Evolutionary conservation across 2,329 filamentous ascomycete genomes (phyloP).

Genomic region (Sporothrix curviconia): DNA sequence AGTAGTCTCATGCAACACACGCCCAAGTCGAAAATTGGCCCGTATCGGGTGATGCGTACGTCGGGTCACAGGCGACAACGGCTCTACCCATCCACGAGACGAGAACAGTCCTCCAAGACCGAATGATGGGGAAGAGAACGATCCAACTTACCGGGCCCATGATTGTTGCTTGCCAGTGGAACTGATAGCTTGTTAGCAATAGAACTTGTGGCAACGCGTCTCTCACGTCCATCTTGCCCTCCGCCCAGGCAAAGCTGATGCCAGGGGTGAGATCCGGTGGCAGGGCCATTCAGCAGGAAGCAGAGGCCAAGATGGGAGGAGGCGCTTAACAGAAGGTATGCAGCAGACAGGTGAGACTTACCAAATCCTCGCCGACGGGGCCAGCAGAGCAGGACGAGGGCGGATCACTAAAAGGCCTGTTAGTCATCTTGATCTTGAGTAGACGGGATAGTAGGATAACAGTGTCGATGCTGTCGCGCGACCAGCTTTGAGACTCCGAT

Average conservation of each 20-base stretch:
- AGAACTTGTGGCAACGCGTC: not conserved
- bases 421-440: constrained; percentile 22
- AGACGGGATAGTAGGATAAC: not conserved
- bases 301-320: not conserved
- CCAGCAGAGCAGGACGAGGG: constrained; percentile 98
- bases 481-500: too few relatives aligned
- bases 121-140: not conserved
- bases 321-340: not conserved
- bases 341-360: constrained; percentile 54
- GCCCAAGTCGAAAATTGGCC: too few relatives aligned
- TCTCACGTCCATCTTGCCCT: not conserved
- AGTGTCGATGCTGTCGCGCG: not conserved
- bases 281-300: not conserved
- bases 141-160: constrained; percentile 86
- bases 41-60: too few relatives aligned
- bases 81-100: not conserved
- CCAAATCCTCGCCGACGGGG: constrained; percentile 93
- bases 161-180: constrained; percentile 99
- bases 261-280: not conserved
- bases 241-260: not conserved
- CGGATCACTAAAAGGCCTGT: constrained; percentile 64
- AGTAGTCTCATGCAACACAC: too few relatives aligned
- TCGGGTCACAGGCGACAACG: too few relatives aligned
- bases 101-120: not conserved
- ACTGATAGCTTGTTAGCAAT: constrained; percentile 49